A percentile compares a stretch with the other conserved stretches of the same genome.
Evolutionary conservation across 2,329 filamentous ascomycete genomes (phyloP).

Genomic region (Sphaerulina populicola): DNA sequence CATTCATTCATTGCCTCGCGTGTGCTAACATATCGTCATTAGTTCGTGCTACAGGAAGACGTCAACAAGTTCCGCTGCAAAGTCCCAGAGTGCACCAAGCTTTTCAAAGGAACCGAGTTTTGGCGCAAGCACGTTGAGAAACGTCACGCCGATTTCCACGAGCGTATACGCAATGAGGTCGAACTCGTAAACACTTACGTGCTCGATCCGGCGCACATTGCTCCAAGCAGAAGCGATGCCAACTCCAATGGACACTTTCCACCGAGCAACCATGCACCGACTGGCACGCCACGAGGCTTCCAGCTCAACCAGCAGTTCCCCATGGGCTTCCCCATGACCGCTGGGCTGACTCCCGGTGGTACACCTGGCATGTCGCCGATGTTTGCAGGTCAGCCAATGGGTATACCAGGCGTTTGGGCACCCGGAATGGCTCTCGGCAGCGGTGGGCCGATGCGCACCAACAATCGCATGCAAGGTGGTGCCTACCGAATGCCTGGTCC

Average conservation of each 20-base stretch:
- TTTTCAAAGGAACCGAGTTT: constrained; percentile 95
- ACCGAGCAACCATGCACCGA: constrained; percentile 59
- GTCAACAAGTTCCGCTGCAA: constrained; percentile 96
- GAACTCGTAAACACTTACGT: constrained; percentile 90
- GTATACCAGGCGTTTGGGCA: constrained; percentile 23
- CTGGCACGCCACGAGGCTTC: constrained; percentile 85
- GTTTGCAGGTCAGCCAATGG: constrained; percentile 38
- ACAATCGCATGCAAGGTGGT: constrained; percentile 27
- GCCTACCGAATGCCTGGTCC: constrained; percentile 27
- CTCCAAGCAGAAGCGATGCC: constrained; percentile 82
- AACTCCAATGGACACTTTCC: constrained; percentile 96
- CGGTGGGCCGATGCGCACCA: constrained; percentile 37
- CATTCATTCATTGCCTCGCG: neutral
- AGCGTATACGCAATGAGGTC: constrained; percentile 73
- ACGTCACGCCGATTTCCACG: constrained; percentile 80
- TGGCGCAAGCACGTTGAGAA: constrained; percentile 99
- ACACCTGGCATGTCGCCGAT: constrained; percentile 29
- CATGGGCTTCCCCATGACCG: constrained; percentile 32
- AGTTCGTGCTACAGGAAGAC: constrained; percentile 89
- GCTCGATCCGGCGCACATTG: constrained; percentile 87
- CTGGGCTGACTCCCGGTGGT: constrained; percentile 31
- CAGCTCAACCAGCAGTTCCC: constrained; percentile 61
- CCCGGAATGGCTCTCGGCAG: constrained; percentile 20
- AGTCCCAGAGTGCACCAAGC: constrained; percentile 87
- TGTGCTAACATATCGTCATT: constrained; percentile 1